Evolutionary conservation across 1,284 basidiomycete species (phyloP).

Genomic region (Melanopsichium pennsylvanicum): DNA sequence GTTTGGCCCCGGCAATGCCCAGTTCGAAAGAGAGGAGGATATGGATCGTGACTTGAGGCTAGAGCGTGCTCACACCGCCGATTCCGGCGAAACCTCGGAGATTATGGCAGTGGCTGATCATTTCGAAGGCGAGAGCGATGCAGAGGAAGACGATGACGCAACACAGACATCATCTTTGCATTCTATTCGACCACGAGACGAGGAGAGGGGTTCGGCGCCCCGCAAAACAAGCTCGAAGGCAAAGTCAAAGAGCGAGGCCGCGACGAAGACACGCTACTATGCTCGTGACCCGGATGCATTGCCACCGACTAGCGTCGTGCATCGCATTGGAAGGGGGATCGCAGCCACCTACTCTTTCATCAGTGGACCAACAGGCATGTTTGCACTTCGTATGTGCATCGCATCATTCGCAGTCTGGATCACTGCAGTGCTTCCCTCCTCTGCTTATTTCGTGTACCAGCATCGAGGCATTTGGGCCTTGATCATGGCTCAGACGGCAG

Average conservation of each 20-base stretch:
- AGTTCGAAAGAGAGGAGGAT: conserved; percentile 37
- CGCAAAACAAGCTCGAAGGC: neutral
- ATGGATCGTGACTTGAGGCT: conserved; percentile 27
- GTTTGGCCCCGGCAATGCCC: conserved; percentile 19
- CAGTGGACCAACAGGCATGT: conserved; percentile 71
- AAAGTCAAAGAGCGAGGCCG: neutral
- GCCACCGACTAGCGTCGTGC: conserved; percentile 69
- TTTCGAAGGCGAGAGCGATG: conserved; percentile 15
- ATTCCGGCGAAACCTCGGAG: neutral
- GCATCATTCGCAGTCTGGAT: conserved; percentile 72
- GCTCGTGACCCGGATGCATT: conserved; percentile 78
- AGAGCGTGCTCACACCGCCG: conserved; percentile 24
- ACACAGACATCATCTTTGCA: neutral
- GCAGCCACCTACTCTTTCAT: conserved; percentile 32
- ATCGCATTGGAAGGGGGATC: conserved; percentile 48
- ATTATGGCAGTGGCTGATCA: conserved; percentile 6
- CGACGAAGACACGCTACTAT: conserved; percentile 14
- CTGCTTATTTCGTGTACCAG: conserved; percentile 56
- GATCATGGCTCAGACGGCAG: conserved; percentile 62
- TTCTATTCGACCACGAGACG: conserved; percentile 9
- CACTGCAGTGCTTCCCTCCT: conserved; percentile 63
- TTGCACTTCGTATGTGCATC: conserved; percentile 72
- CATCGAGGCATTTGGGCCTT: conserved; percentile 62
- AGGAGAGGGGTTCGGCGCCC: conserved; percentile 16
- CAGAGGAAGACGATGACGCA: conserved; percentile 13